A percentile compares a stretch with the other conserved stretches of the same genome.
Conservation (phyloP, 2,329 filamentous ascomycete species). For the Gnomoniopsis sp. region DNA sequence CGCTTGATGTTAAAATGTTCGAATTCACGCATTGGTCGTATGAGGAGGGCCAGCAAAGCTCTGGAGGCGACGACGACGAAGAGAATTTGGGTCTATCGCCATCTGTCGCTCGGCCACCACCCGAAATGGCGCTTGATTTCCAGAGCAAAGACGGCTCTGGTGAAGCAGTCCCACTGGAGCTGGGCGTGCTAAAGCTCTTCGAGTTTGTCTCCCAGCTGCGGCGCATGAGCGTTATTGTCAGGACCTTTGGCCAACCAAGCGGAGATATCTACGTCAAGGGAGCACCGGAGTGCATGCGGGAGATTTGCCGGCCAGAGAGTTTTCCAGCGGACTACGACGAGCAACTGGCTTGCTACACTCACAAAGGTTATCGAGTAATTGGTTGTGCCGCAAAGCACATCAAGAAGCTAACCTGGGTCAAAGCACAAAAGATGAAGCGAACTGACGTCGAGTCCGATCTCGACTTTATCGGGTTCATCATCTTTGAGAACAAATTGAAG, state of each 20-base stretch:
- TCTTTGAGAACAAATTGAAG: slow-evolving; percentile 98
- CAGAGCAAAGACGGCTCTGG: slow-evolving; percentile 42
- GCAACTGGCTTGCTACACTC: slow-evolving; percentile 84
- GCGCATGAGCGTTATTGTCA: slow-evolving; percentile 87
- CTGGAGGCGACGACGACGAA: slow-evolving; percentile 65
- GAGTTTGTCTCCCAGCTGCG: slow-evolving; percentile 93
- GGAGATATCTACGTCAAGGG: slow-evolving; percentile 93
- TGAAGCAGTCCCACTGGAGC: slow-evolving; percentile 61
- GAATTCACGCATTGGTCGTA: slow-evolving; percentile 92
- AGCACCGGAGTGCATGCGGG: slow-evolving; percentile 92
- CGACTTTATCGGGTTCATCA: slow-evolving; percentile 91
- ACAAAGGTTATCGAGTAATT: slow-evolving; percentile 94
- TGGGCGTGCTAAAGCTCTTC: slow-evolving; percentile 87
- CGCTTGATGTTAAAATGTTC: slow-evolving; percentile 97
- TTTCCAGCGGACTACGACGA: slow-evolving; percentile 90
- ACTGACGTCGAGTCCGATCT: slow-evolving; percentile 79
- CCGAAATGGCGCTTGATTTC: slow-evolving; percentile 45
- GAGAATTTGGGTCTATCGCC: slow-evolving; percentile 74
- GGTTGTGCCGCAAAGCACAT: slow-evolving; percentile 90
- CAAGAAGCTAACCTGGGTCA: slow-evolving; percentile 85
- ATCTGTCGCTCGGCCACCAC: slow-evolving; percentile 82
- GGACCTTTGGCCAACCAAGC: slow-evolving; percentile 79
- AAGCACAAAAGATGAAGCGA: slow-evolving; percentile 89
- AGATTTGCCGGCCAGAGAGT: slow-evolving; percentile 81
- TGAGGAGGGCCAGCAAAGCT: slow-evolving; percentile 76